Base-by-base conservation (phyloP, 352 stramenopile genomes). In the Globisporangium paddicum region DNA sequence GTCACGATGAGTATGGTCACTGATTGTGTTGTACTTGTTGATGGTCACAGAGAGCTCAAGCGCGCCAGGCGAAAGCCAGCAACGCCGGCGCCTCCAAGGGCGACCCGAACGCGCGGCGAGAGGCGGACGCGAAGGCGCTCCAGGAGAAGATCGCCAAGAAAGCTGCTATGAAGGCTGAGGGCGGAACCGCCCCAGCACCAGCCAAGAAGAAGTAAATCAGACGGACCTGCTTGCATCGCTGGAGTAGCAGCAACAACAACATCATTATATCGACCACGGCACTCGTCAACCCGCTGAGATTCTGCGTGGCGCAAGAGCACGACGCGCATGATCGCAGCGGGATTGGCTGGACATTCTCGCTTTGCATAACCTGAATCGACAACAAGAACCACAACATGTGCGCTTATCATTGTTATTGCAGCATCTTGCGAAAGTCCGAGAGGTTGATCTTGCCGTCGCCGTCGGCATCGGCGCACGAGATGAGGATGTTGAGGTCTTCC, bases 391-490 rank as follows among this genome's bases (percentile, higher is more conserved):
- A 16, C 6, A 42, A 42, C n/a, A n/a, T n/a, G n/a, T n/a, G n/a
- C n/a, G n/a, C n/a, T n/a, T 53, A 13, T 4, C 26, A 21, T 51
- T 13, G 30, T 58, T 14, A 77, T 58, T 81, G 66, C 1, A 95
- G 62, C 66, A 93, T 84, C 38, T 63, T 67, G 63, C 89, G 82
- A 55, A 96, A 97, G 67, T 96, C 89, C 0, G 66, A 46, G 10
- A 96, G 67, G 57, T 69, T 86, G 58, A 97, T 85, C 10, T 69
- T 69, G 2, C 90, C 89, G 54, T 97, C 89, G 26, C 70, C 71
- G 60, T 97, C 90, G 13, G 71, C 72, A 60, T 97, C 90, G 3
- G 86, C 89, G 26, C 85, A 96, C 26, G 93, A 87, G 10, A 95
- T 75, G 10, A 97, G 71, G 26, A 96, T 79, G 25, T 71, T 61